Evolutionary conservation across 1,284 basidiomycete genomes (phyloP).

Genomic region (Leccinum pseudoinsigne): DNA sequence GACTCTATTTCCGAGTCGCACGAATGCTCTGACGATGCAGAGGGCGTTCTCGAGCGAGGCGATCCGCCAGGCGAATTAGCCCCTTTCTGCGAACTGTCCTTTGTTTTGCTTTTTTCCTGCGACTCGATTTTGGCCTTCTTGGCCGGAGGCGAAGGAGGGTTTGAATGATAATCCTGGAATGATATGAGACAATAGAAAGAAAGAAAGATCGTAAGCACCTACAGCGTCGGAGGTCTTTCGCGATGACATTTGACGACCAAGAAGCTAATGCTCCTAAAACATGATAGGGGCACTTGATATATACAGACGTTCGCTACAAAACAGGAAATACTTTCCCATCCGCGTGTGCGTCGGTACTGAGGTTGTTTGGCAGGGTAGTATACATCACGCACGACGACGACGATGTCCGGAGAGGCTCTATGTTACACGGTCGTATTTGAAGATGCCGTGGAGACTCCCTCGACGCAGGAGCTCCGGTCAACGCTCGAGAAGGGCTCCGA

Average conservation of each 20-base stretch:
- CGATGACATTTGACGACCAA: neutral
- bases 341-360: neutral
- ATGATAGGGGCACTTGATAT: neutral
- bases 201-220: neutral
- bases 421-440: constrained; percentile 89
- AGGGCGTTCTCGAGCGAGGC: neutral
- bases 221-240: neutral
- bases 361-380: neutral
- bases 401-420: constrained; percentile 49
- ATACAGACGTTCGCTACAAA: constrained; percentile 4
- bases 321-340: constrained; percentile 15
- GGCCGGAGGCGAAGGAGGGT: neutral
- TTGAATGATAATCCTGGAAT: neutral
- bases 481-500: constrained; percentile 95
- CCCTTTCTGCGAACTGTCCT: neutral
- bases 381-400: constrained; percentile 17
- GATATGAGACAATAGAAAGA: neutral
- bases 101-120: neutral
- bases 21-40: neutral
- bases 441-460: constrained; percentile 76
- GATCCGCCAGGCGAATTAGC: neutral
- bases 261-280: neutral
- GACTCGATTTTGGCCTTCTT: neutral
- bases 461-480: constrained; percentile 81
- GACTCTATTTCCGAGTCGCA: neutral